A percentile compares a stretch with the other conserved stretches of the same genome.
Conservation (phyloP, 2,329 filamentous ascomycete genomes). For the Beauveria sp. region DNA sequence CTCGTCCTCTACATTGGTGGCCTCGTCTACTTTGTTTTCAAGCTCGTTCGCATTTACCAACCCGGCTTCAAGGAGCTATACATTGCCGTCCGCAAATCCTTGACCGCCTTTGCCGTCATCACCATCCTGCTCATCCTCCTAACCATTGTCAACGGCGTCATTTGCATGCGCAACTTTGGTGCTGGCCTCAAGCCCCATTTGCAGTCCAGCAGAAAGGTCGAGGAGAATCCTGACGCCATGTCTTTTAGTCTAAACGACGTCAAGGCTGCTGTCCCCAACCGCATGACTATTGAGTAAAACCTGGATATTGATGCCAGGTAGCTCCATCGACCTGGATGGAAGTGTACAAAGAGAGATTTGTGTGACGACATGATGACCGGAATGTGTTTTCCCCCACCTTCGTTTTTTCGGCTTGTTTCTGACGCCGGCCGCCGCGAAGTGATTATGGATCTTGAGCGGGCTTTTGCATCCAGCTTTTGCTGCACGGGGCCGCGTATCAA, state of each 20-base stretch:
- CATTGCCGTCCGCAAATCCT: constrained; percentile 68
- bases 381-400: constrained; percentile 3
- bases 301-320: neutral
- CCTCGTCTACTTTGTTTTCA: constrained; percentile 95
- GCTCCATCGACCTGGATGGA: neutral
- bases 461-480: neutral
- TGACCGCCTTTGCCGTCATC: constrained; percentile 90
- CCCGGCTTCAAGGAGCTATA: constrained; percentile 54
- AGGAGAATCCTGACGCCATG: constrained; percentile 49
- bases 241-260: constrained; percentile 51
- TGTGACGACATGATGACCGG: constrained; percentile 9
- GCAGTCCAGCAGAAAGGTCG: constrained; percentile 38
- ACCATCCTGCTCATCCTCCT: constrained; percentile 82
- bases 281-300: constrained; percentile 55
- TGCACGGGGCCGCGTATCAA: neutral
- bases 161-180: constrained; percentile 87
- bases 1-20: constrained; percentile 85
- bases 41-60: constrained; percentile 92
- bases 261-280: constrained; percentile 45
- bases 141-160: constrained; percentile 78
- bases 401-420: neutral
- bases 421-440: neutral
- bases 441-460: neutral
- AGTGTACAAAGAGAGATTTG: constrained; percentile 10
- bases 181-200: constrained; percentile 85